phyloP scores from a whole-genome alignment of 2,329 filamentous ascomycete species.

The Fusarium subtropicale region DNA sequence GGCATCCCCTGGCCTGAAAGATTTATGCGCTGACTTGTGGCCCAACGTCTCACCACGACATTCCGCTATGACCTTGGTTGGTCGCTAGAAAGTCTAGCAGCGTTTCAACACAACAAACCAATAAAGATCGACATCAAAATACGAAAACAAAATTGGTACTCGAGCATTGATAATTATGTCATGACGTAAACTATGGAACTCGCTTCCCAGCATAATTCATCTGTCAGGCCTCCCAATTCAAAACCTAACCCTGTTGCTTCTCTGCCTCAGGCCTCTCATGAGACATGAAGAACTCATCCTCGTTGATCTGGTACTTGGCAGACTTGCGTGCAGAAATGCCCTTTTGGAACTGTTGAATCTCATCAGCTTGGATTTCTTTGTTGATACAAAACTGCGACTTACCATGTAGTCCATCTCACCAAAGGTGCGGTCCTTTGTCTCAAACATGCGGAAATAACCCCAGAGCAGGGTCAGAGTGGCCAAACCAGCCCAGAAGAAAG shows the following conservation, averaged over 20 bases:
- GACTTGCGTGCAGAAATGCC: slow-evolving; percentile 55
- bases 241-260: slow-evolving; percentile 21
- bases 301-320: slow-evolving; percentile 51
- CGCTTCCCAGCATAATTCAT: slow-evolving; percentile 1
- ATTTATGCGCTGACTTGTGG: slow-evolving; percentile 18
- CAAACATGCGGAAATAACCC: slow-evolving; percentile 58
- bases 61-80: slow-evolving; percentile 15
- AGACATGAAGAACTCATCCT: slow-evolving; percentile 50
- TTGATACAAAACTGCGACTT: not conserved
- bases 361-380: slow-evolving; percentile 19
- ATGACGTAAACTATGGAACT: not conserved
- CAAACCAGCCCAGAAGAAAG: slow-evolving; percentile 57
- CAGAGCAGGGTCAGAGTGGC: slow-evolving; percentile 54
- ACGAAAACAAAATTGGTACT: slow-evolving; percentile 5
- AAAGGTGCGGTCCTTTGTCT: slow-evolving; percentile 60
- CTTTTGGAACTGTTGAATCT: slow-evolving; percentile 50
- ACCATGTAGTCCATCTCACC: slow-evolving; percentile 59
- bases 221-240: slow-evolving; percentile 5
- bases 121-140: slow-evolving; percentile 11
- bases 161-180: slow-evolving; percentile 11
- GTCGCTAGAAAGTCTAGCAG: not conserved
- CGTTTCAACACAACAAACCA: slow-evolving; percentile 17
- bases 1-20: not conserved
- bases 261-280: slow-evolving; percentile 29
- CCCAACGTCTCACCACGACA: slow-evolving; percentile 30